Evolutionary conservation across 176 grass and related monocot species (phyloP), one percentile per base, ranked within the genome.

Genomic region (Juncus inflexus): DNA sequence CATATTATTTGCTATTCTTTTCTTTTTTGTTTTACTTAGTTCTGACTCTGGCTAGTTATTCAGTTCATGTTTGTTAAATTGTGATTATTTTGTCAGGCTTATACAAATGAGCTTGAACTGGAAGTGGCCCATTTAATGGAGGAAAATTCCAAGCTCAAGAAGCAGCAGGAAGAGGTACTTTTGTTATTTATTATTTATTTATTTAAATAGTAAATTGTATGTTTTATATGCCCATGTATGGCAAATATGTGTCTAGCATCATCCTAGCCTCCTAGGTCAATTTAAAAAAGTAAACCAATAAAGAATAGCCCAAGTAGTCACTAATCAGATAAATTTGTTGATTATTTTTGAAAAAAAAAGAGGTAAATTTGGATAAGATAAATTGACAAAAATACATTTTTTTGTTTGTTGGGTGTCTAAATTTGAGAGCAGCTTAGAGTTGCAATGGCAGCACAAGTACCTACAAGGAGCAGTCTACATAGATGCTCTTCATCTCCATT

Each of bases 401-500:
- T 66, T 50, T 16, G 19, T 66, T 50, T 16, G 19, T 28, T 28
- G 19, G 19, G 19, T 28, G 19, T 28, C 19, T 64, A 3, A n/a
- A 66, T 42, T 10, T 55, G 39, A 40, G 28, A 15, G 12, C 13
- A 79, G 76, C 39, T 79, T 50, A 35, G 35, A 7, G 52, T 19
- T 40, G 50, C 59, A 11, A 57, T 79, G 50, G 64, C 36, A 55
- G 15, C 55, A 41, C 66, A 79, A 15, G 55, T 43, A 40, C 45
- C 66, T n/a, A 72, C 47, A 40, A 72, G 42, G 47, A 55, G 42
- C 58, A 45, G 15, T 63, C 66, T 71, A 15, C 58, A 37, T 63
- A 79, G 76, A 79, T 35, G 50, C 47, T 15, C 58, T 3, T 79
- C 76, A 55, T 70, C 49, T 41, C 11, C 47, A 72, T 72, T 79